Conservation (phyloP, 495 filamentous ascomycete species). For the Xylaria cubensis region DNA sequence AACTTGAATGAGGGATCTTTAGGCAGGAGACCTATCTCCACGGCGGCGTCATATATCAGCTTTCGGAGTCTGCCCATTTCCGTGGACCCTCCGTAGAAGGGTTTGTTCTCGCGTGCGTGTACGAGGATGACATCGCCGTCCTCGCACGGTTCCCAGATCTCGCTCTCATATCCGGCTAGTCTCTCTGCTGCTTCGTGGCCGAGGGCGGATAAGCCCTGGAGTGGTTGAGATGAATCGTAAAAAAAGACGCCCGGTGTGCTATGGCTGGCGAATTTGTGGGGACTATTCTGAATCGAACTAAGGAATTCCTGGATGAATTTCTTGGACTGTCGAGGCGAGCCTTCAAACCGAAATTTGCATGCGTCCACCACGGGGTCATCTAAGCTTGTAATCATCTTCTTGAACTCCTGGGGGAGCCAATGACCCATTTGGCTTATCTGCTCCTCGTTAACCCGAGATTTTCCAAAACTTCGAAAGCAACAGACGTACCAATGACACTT, state of each 20-base stretch:
- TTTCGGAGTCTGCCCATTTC: conserved; percentile 78
- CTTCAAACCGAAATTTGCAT: conserved; percentile 63
- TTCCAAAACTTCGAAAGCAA: neutral
- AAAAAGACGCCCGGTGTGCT: conserved; percentile 80
- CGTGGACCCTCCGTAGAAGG: conserved; percentile 74
- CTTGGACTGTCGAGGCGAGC: conserved; percentile 48
- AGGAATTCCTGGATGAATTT: conserved; percentile 74
- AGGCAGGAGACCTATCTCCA: conserved; percentile 62
- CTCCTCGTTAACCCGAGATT: conserved; percentile 29
- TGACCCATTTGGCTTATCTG: conserved; percentile 69
- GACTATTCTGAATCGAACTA: conserved; percentile 61
- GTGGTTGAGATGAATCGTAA: conserved; percentile 69
- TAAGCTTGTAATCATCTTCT: conserved; percentile 72
- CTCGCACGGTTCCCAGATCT: conserved; percentile 40
- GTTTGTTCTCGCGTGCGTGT: conserved; percentile 72
- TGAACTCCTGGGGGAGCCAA: conserved; percentile 68
- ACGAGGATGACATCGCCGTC: conserved; percentile 81
- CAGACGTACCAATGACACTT: conserved; percentile 47
- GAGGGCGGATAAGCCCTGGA: conserved; percentile 74
- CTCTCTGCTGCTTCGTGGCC: conserved; percentile 67
- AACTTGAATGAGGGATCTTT: conserved; percentile 66
- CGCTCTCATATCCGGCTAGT: conserved; percentile 27
- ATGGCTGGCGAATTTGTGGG: conserved; percentile 68
- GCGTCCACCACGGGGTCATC: conserved; percentile 71
- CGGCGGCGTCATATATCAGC: conserved; percentile 70